A percentile compares a stretch with the other conserved stretches of the same genome.
Evolutionary conservation across 2,329 filamentous ascomycete species (phyloP).

Genomic region (Cladophialophora immunda): DNA sequence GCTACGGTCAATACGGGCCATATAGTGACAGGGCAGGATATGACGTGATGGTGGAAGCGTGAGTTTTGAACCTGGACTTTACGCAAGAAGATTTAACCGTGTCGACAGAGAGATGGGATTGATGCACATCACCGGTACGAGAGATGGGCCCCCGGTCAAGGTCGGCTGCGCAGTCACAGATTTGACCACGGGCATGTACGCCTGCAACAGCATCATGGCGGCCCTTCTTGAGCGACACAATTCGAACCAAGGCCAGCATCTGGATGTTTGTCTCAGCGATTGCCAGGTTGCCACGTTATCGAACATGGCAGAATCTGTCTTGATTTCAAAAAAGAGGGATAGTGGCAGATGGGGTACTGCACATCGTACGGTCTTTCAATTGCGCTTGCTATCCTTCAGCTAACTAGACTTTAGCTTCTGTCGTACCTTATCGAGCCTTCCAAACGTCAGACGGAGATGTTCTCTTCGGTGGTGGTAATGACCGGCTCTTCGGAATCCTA

Average conservation of each 20-base stretch:
- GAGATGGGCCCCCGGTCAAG: constrained; percentile 92
- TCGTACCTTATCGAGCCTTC: constrained; percentile 92
- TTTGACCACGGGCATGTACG: constrained; percentile 92
- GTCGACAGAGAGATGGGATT: constrained; percentile 76
- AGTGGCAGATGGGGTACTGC: constrained; percentile 94
- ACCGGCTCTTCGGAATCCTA: constrained; percentile 67
- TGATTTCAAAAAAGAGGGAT: constrained; percentile 88
- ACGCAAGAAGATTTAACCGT: background rate
- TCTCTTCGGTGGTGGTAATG: constrained; percentile 70
- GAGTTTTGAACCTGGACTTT: background rate
- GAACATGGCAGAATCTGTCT: constrained; percentile 92
- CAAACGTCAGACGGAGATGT: constrained; percentile 71
- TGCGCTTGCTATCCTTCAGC: background rate
- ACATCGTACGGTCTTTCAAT: constrained; percentile 69
- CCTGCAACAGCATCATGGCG: constrained; percentile 94
- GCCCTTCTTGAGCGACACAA: constrained; percentile 81
- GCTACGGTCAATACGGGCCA: constrained; percentile 94
- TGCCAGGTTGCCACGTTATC: constrained; percentile 92
- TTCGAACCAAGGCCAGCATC: constrained; percentile 76
- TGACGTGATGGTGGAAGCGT: constrained; percentile 98
- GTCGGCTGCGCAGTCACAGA: constrained; percentile 97
- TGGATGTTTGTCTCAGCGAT: constrained; percentile 90
- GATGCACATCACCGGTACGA: constrained; percentile 95
- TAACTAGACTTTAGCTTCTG: constrained; percentile 54
- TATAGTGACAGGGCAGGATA: constrained; percentile 89